phyloP scores from a whole-genome alignment of 495 filamentous ascomycete species.

The Xylaria sp. region DNA sequence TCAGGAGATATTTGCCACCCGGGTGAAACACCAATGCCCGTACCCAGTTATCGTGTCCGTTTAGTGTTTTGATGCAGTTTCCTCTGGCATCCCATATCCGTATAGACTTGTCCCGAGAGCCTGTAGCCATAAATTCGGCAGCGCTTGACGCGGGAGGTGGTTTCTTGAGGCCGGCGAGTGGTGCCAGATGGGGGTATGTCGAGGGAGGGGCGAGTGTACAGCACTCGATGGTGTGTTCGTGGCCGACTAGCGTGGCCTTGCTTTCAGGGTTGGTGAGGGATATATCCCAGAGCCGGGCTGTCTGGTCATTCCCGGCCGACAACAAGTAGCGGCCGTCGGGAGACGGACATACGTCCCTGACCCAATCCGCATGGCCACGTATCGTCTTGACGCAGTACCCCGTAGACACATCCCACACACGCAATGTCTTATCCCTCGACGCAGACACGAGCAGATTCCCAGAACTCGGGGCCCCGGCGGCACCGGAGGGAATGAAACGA shows the following conservation, averaged over 20 bases:
- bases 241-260: constrained; percentile 82
- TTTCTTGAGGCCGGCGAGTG: constrained; percentile 85
- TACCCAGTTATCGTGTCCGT: constrained; percentile 97
- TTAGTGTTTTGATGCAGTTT: constrained; percentile 82
- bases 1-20: constrained; percentile 89
- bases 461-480: constrained; percentile 64
- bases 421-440: constrained; percentile 79
- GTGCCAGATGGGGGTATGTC: constrained; percentile 76
- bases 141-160: constrained; percentile 73
- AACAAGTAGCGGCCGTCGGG: constrained; percentile 84
- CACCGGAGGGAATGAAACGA: constrained; percentile 85
- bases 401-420: constrained; percentile 92
- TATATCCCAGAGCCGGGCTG: constrained; percentile 84
- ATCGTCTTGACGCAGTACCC: constrained; percentile 91
- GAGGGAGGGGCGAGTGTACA: constrained; percentile 85
- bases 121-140: constrained; percentile 91
- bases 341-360: constrained; percentile 82
- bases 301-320: constrained; percentile 82
- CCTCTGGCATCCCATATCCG: constrained; percentile 89
- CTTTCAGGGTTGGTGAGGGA: constrained; percentile 71
- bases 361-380: constrained; percentile 85
- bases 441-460: constrained; percentile 84
- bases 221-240: constrained; percentile 91
- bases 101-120: constrained; percentile 89
- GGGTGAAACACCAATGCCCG: constrained; percentile 89